Evolutionary conservation across 345 rosid species (phyloP).

Genomic region (Firmiana major): DNA sequence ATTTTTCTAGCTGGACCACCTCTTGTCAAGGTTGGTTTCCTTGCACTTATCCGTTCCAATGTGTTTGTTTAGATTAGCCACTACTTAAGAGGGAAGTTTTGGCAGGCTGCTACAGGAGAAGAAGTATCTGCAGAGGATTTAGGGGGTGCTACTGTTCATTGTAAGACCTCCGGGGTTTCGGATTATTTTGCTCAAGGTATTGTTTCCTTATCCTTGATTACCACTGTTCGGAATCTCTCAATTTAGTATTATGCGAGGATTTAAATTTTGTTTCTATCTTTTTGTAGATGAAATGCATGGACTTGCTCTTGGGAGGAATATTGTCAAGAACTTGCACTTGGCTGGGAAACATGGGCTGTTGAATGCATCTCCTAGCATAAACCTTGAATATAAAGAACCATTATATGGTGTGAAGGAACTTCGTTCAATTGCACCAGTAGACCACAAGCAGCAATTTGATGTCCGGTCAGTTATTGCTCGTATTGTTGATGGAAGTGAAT

Average conservation of each 20-base stretch:
- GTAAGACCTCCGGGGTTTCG: slow-evolving; percentile 89
- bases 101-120: slow-evolving; percentile 98
- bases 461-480: slow-evolving; percentile 86
- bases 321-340: slow-evolving; percentile 85
- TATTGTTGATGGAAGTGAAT: slow-evolving; percentile 91
- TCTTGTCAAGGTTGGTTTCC: slow-evolving; percentile 70
- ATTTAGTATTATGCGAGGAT: neutral
- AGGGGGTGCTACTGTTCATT: slow-evolving; percentile 88
- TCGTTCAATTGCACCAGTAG: slow-evolving; percentile 83
- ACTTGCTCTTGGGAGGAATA: slow-evolving; percentile 88
- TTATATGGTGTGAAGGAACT: slow-evolving; percentile 77
- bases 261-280: slow-evolving; percentile 5
- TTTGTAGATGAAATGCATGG: slow-evolving; percentile 89
- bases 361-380: slow-evolving; percentile 31
- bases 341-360: slow-evolving; percentile 53
- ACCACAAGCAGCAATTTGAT: slow-evolving; percentile 88
- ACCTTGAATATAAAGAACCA: slow-evolving; percentile 60
- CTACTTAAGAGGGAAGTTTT: slow-evolving; percentile 38
- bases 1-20: slow-evolving; percentile 97
- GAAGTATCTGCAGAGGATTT: slow-evolving; percentile 91
- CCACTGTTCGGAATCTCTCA: neutral
- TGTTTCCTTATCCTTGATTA: neutral
- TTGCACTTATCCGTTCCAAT: slow-evolving; percentile 10
- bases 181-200: slow-evolving; percentile 98
- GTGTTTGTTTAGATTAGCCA: slow-evolving; percentile 4